A percentile compares a stretch with the other conserved stretches of the same genome.
Evolutionary conservation across 345 rosid species (phyloP).

Genomic region (Corchorus capsularis): DNA sequence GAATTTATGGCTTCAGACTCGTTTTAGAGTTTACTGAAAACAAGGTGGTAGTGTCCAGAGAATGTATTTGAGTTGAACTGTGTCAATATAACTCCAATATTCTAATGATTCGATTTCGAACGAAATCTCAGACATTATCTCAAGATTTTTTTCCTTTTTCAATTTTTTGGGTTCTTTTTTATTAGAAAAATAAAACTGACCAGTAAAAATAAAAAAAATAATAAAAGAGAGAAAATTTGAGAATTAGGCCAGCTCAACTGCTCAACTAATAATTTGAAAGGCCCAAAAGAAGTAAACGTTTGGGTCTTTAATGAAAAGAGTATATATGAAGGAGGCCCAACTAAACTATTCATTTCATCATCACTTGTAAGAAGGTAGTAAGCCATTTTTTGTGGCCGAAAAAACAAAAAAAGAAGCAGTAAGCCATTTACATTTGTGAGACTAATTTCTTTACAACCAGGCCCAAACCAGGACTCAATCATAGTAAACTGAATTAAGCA

Average conservation of each 20-base stretch:
- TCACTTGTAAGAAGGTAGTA: too few species aligned
- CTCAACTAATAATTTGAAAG: background rate
- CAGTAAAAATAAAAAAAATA: background rate
- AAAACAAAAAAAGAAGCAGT: too few species aligned
- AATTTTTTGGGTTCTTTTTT: background rate
- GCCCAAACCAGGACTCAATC: too few species aligned
- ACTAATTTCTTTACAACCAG: too few species aligned
- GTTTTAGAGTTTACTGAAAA: background rate
- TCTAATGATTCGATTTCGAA: background rate
- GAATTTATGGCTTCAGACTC: too few species aligned
- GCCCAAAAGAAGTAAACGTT: background rate
- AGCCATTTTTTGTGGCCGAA: too few species aligned
- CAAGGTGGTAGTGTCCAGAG: background rate
- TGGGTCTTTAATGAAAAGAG: too few species aligned
- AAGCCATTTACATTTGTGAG: too few species aligned
- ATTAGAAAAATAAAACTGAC: background rate
- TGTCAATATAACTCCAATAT: slow-evolving; percentile 1
- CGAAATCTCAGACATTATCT: background rate
- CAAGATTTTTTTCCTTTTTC: background rate
- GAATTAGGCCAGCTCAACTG: background rate
- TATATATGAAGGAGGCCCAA: too few species aligned
- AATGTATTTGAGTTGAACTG: background rate
- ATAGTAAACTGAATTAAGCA: too few species aligned
- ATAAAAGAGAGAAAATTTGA: background rate
- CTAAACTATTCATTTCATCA: too few species aligned